phyloP scores from a whole-genome alignment of 257 asterid genomes.

The Solanum corneliomulleri region DNA sequence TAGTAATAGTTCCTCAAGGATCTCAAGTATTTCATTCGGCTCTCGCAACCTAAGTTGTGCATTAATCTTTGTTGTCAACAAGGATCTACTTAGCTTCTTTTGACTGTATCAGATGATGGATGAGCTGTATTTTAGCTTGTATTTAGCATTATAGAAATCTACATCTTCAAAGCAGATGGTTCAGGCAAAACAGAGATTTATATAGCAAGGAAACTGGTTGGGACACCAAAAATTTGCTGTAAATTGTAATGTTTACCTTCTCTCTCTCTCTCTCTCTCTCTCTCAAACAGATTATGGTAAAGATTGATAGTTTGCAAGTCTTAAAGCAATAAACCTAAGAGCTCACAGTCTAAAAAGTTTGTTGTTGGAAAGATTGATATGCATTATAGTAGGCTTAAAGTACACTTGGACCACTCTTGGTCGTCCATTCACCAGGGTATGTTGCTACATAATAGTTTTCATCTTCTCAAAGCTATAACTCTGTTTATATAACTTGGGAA shows the following conservation, averaged over 20 bases:
- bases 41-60: not conserved
- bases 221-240: not conserved
- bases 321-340: not conserved
- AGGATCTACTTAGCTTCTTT: not conserved
- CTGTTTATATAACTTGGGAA: not conserved
- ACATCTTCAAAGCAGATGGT: not conserved
- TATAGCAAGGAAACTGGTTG: not conserved
- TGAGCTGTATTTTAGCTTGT: not conserved
- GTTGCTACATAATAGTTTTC: not conserved
- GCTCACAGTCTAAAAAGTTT: not conserved
- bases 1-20: not conserved
- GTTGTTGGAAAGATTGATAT: not conserved
- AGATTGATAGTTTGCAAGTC: not conserved
- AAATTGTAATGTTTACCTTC: not conserved
- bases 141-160: not conserved
- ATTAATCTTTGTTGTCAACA: not conserved
- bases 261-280: not conserved
- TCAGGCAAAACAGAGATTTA: not conserved
- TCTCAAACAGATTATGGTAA: not conserved
- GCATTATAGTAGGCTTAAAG: not conserved
- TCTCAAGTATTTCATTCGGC: not conserved
- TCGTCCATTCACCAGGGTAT: not conserved
- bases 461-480: not conserved
- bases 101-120: not conserved
- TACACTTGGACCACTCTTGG: not conserved